These are phyloP conservation scores for Fagopyrum homotropicum DNA, from an alignment of 148 eudicot genomes.

Conservation along the genomic window DNA sequence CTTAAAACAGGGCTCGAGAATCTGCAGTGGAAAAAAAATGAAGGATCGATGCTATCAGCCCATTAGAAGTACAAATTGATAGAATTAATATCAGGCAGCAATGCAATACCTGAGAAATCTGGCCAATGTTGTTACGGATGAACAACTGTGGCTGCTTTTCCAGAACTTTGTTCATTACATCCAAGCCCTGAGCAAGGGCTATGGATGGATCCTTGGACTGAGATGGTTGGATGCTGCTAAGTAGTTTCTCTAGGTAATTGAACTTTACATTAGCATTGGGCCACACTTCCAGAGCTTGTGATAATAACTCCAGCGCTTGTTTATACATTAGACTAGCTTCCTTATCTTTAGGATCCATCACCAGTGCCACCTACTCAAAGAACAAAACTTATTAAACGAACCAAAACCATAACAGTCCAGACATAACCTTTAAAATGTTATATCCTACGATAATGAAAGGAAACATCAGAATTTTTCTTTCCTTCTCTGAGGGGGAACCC, in stretches of 20 bases:
- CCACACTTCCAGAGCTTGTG: constrained; percentile 99
- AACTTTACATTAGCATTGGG: constrained; percentile 99
- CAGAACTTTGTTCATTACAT: constrained; percentile 95
- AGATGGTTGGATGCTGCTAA: constrained; percentile 82
- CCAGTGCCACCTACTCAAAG: constrained; percentile 68
- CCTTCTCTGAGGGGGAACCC: neutral
- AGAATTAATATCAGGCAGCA: neutral
- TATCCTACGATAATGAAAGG: neutral
- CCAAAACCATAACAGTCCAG: neutral
- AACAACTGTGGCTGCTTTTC: constrained; percentile 97
- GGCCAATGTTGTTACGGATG: constrained; percentile 83
- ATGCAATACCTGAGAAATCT: constrained; percentile 41
- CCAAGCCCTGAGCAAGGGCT: constrained; percentile 96
- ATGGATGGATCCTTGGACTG: constrained; percentile 96
- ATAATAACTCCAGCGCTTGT: constrained; percentile 88
- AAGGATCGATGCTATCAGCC: neutral
- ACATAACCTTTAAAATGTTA: neutral
- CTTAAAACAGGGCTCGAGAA: constrained; percentile 97
- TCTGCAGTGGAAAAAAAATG: constrained; percentile 41
- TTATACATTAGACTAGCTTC: constrained; percentile 94
- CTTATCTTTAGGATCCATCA: constrained; percentile 97
- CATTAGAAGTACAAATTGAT: neutral
- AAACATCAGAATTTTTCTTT: neutral
- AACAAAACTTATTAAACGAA: neutral
- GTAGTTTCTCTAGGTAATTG: constrained; percentile 94